Base-by-base conservation (phyloP, 1,284 basidiomycete genomes). In the Garcileccinum viscosum region DNA sequence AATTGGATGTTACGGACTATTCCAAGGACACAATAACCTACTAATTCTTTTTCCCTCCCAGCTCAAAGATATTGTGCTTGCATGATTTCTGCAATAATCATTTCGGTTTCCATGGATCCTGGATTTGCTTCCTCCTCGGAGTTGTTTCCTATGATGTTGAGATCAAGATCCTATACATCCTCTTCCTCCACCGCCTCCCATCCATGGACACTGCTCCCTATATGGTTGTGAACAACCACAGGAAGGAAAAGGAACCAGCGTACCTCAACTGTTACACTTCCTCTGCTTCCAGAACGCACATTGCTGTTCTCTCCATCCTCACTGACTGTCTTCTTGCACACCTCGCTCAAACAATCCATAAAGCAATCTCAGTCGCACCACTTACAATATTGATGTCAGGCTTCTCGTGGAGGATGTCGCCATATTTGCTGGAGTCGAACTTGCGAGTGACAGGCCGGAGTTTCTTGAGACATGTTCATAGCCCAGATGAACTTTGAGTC, bases 281-380 rank as follows among this genome's bases (percentile, higher is more conserved):
- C 88, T 80, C 74, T 89, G 87, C 78, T 92, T 90, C 6, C 90
- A 0, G 85, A 80, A 35, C 87, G 76, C 6, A 87, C 83, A 1
- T 86, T 84, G 47, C 77, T 86, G 66, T 84, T 85, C 72, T 88
- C 86, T 73, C 90, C 90, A 40, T 91, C 90, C 74, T 90, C 88
- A 63, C 89, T 80, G 35, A 92, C 90, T 9, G 89, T 90, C 69
- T 84, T 84, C 80, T 92, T 91, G 72, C 91, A 92, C 17, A 92
- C 90, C 76, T 92, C 90, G 2, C 88, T n/a, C 19, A 92, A 80
- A 74, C 92, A 90, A 76, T 92, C 90, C 38, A 90, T 92, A 64
- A 90, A 91, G 76, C 90, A 92, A 3, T 91, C 90, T 78, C 91
- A 92, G 69, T 91, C 89, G 74, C 90, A 92, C 90, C 91, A 92